phyloP scores from a whole-genome alignment of 108 stramenopile species.

The Pseudonitzschia pungens region DNA sequence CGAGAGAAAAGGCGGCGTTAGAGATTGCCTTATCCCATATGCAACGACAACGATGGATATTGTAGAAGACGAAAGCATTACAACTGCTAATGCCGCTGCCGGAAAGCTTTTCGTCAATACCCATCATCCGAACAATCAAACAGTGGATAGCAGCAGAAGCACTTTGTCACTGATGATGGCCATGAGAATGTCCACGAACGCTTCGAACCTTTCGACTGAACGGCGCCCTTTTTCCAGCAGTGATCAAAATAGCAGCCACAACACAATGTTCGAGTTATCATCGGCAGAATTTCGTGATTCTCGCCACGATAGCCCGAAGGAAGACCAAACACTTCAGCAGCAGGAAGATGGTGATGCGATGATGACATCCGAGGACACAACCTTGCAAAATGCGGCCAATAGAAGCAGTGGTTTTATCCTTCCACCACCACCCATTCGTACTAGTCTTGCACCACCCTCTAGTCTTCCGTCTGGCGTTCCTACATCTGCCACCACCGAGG shows the following conservation, averaged over 20 bases:
- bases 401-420: background rate
- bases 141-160: background rate
- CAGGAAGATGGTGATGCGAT: background rate
- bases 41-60: constrained; percentile 1
- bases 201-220: constrained; percentile 1
- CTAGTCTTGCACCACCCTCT: background rate
- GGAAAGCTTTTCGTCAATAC: background rate
- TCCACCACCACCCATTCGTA: background rate
- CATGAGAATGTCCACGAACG: background rate
- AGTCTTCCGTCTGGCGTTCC: background rate
- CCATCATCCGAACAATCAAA: background rate
- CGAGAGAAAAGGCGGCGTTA: background rate
- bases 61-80: constrained; percentile 14
- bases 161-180: background rate
- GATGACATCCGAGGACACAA: background rate
- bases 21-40: background rate
- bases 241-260: background rate
- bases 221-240: background rate
- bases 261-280: background rate
- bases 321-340: background rate
- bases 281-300: constrained; percentile 1
- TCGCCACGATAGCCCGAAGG: constrained; percentile 4
- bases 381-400: background rate
- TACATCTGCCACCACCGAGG: background rate
- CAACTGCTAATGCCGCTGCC: background rate